phyloP scores from a whole-genome alignment of 148 eudicot genomes.

The Silene conica region DNA sequence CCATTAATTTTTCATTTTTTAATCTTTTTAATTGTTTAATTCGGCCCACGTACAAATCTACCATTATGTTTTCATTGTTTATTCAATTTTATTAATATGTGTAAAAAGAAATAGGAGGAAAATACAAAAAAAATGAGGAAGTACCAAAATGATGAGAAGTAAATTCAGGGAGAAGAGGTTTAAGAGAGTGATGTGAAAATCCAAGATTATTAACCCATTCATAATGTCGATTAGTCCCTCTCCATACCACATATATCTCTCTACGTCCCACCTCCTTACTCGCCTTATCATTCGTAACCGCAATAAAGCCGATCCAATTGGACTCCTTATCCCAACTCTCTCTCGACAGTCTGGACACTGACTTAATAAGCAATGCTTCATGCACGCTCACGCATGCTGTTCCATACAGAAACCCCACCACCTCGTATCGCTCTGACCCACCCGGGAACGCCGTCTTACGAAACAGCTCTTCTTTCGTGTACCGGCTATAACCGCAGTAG shows the following conservation, averaged over 20 bases:
- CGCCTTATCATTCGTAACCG: constrained; percentile 38
- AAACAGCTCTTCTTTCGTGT: constrained; percentile 21
- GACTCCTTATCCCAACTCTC: constrained; percentile 65
- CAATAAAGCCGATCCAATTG: constrained; percentile 59
- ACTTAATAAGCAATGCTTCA: constrained; percentile 44
- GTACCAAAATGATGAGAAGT: constrained; percentile 7
- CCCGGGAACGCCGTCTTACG: constrained; percentile 22
- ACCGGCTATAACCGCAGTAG: constrained; percentile 38
- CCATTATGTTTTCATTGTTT: too few species aligned
- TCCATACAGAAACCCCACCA: constrained; percentile 48
- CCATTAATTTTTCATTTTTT: too few species aligned
- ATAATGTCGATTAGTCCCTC: constrained; percentile 50
- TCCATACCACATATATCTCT: constrained; percentile 51
- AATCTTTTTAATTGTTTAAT: too few species aligned
- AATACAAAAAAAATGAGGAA: too few species aligned
- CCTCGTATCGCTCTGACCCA: constrained; percentile 27
- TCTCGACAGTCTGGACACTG: constrained; percentile 27
- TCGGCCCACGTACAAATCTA: too few species aligned
- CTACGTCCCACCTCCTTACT: constrained; percentile 35
- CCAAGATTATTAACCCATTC: constrained; percentile 57
- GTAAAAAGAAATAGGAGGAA: too few species aligned
- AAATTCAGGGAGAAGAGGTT: constrained; percentile 20
- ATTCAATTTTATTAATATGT: too few species aligned
- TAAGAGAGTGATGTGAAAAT: constrained; percentile 36
- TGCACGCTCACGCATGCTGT: constrained; percentile 42